These are phyloP conservation scores for Sungouiozyma ichnusensis DNA, from an alignment of 805 yeast species.

Conservation along the genomic window DNA sequence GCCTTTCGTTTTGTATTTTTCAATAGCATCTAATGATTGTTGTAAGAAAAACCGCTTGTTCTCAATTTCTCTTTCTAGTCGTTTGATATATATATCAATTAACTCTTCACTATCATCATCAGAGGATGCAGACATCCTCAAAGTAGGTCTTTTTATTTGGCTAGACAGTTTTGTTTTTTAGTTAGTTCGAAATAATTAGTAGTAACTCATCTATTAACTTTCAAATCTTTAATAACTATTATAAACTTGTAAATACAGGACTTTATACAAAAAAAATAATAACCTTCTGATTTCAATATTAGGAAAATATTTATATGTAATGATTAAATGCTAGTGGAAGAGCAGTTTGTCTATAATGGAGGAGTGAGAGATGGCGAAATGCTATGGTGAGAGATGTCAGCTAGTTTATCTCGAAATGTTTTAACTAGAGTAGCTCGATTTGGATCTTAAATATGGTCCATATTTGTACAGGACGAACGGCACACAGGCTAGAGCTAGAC, in stretches of 20 bases:
- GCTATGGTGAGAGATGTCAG: no score
- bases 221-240: no score
- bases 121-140: background rate
- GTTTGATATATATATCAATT: constrained; percentile 12
- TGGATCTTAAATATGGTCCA: constrained; percentile 33
- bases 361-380: background rate
- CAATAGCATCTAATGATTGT: constrained; percentile 16
- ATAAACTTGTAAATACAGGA: no score
- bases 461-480: constrained; percentile 37
- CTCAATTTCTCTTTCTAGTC: constrained; percentile 18
- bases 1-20: constrained; percentile 5
- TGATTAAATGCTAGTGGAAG: no score
- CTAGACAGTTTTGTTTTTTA: no score
- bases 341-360: background rate
- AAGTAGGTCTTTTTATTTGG: no score
- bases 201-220: no score
- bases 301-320: no score
- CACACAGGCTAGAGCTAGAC: constrained; percentile 34
- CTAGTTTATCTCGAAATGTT: no score
- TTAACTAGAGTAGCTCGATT: constrained; percentile 27
- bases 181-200: no score
- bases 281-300: no score
- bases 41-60: constrained; percentile 18
- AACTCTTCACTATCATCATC: constrained; percentile 2
- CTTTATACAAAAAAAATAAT: no score